These are phyloP conservation scores for Cyclanthera cordifolia DNA, from an alignment of 306 rosid species.

Conservation along the genomic window DNA sequence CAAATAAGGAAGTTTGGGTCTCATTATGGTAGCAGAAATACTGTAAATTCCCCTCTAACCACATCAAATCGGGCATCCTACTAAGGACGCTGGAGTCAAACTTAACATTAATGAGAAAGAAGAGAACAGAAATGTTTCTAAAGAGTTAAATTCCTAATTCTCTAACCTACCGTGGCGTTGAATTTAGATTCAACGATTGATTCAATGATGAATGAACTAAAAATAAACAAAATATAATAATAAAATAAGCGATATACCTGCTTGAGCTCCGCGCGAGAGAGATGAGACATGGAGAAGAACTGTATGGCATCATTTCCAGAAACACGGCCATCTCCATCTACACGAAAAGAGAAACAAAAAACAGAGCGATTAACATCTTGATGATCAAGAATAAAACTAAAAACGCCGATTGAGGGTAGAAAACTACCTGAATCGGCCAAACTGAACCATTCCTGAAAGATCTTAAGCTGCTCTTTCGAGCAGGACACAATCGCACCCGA, in stretches of 20 bases:
- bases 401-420: not conserved
- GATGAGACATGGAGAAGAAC: constrained; percentile 71
- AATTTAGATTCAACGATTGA: not conserved
- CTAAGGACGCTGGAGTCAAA: not conserved
- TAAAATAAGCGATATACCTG: constrained; percentile 31
- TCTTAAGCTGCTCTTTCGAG: constrained; percentile 46
- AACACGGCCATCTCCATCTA: constrained; percentile 75
- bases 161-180: not conserved
- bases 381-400: not conserved
- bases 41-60: not conserved
- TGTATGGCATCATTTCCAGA: constrained; percentile 66
- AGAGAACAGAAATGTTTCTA: not conserved
- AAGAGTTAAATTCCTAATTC: not conserved
- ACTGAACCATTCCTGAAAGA: constrained; percentile 73
- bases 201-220: not conserved
- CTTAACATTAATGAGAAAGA: constrained; percentile 1
- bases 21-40: not conserved
- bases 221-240: not conserved
- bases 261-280: constrained; percentile 70
- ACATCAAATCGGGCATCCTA: not conserved
- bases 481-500: constrained; percentile 23
- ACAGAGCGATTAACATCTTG: not conserved
- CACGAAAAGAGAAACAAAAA: not conserved
- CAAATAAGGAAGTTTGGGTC: not conserved
- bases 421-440: constrained; percentile 64